Base-by-base conservation (phyloP, 495 filamentous ascomycete genomes). In the Jackrogersella multiformis region DNA sequence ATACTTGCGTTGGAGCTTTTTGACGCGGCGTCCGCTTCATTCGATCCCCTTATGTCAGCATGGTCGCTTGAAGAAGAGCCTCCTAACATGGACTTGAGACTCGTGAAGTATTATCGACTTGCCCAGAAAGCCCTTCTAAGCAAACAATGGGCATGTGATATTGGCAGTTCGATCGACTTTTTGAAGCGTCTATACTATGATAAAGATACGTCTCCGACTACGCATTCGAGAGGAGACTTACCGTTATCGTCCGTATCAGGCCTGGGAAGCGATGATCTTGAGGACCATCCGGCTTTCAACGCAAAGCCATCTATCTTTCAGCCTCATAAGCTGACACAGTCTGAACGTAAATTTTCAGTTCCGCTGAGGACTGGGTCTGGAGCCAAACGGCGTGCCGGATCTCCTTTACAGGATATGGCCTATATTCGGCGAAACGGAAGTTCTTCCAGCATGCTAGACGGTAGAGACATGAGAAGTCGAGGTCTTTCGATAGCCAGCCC, bases 11-110 rank as follows among this genome's bases (percentile, higher is more conserved):
- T 66, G 12, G 68, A 70, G 13, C 46, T 70, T 5, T 70, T 70
- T 21, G 68, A 70, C 4, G 68, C 62, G 2, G 30, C 66, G 45
- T 62, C 69, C 9, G 62, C 70, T 32, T 66, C 66, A 7, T 72
- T 69, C 15, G 70, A 72, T 56, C 70, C 70, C 5, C 24, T 72
- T 5, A 42, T 62, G 28, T 59, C 48, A n/a, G 15, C 61, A 0
- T 72, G 70, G 70, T 72, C 70, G 10, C 70, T 72, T 26, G 70
- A 72, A 23, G 62, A 66, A 38, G 70, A 72, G 20, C 70, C 70
- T 34, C 48, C 42, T 13, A 57, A 66, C 26, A 63, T 70, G 56
- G 70, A 72, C 15, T 34, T 72, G 16, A 60, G 60, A 8, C 66
- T 72, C 3, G 56, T 72, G 4, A 72, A 72, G 32, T 72, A 72